Evolutionary conservation across 345 rosid genomes (phyloP).

Genomic region (Arabis hirsuta): DNA sequence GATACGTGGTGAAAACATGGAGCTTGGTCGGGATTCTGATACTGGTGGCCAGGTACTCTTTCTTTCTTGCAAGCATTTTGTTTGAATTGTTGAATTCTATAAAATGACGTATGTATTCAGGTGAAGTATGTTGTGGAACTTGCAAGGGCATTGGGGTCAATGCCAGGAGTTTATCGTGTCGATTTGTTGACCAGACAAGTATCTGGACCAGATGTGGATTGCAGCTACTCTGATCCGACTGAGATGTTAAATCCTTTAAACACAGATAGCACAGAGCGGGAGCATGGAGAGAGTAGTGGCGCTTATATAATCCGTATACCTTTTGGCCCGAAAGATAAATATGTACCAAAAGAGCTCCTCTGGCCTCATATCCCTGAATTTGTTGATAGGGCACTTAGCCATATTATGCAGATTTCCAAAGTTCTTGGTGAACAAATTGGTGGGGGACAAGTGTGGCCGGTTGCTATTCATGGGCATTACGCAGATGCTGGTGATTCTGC

Average conservation of each 20-base stretch:
- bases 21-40: slow-evolving; percentile 88
- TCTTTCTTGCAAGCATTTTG: slow-evolving; percentile 1
- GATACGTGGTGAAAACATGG: slow-evolving; percentile 84
- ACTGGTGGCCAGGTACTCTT: slow-evolving; percentile 79
- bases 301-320: slow-evolving; percentile 81
- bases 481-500: slow-evolving; percentile 87
- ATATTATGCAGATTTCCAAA: slow-evolving; percentile 71
- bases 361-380: slow-evolving; percentile 85
- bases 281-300: slow-evolving; percentile 79
- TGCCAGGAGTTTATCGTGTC: slow-evolving; percentile 82
- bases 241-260: slow-evolving; percentile 65
- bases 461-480: slow-evolving; percentile 82
- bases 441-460: slow-evolving; percentile 71
- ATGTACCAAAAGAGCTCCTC: slow-evolving; percentile 68
- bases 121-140: slow-evolving; percentile 91
- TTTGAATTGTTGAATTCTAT: not conserved
- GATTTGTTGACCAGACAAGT: slow-evolving; percentile 85
- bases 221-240: slow-evolving; percentile 71
- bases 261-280: slow-evolving; percentile 47
- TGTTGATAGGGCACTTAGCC: slow-evolving; percentile 79
- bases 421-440: slow-evolving; percentile 70
- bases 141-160: slow-evolving; percentile 78
- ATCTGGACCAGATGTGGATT: slow-evolving; percentile 69
- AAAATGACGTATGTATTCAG: slow-evolving; percentile 41
- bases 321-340: slow-evolving; percentile 77